Percentiles rank a stretch among this genome's conserved stretches.
phyloP scores from a whole-genome alignment of 805 yeast genomes.

The Candida insectorum region DNA sequence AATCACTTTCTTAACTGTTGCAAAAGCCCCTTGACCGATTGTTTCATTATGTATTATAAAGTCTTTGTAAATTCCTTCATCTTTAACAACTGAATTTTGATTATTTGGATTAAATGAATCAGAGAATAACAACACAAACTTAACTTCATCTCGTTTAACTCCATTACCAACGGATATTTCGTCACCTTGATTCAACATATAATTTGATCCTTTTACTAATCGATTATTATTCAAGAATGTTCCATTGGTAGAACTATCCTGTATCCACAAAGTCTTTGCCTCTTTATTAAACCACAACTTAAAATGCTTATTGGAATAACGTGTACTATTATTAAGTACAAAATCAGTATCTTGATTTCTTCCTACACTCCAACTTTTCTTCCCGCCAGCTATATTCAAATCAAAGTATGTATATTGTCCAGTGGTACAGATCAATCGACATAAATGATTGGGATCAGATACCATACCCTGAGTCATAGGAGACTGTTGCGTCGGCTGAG shows the following conservation, averaged over 20 bases:
- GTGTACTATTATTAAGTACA: constrained; percentile 52
- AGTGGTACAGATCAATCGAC: constrained; percentile 58
- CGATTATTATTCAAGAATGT: constrained; percentile 77
- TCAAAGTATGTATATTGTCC: constrained; percentile 52
- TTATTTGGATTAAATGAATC: constrained; percentile 33
- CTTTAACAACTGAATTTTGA: constrained; percentile 24
- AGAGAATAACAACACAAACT: constrained; percentile 51
- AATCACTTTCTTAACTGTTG: constrained; percentile 87
- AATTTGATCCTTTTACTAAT: constrained; percentile 72
- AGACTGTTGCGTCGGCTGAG: constrained; percentile 39
- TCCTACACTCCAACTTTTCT: constrained; percentile 67
- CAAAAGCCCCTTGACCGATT: constrained; percentile 98
- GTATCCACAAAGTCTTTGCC: constrained; percentile 55
- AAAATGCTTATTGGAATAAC: constrained; percentile 73
- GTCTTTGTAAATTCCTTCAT: constrained; percentile 61
- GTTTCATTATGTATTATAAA: constrained; percentile 80
- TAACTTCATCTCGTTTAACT: constrained; percentile 62
- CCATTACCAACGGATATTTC: constrained; percentile 90
- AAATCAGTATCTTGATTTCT: constrained; percentile 67
- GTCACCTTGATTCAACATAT: constrained; percentile 86
- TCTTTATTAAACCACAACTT: constrained; percentile 63
- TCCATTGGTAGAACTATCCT: constrained; percentile 88
- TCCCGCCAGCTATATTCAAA: constrained; percentile 27
- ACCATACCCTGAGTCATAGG: constrained; percentile 25
- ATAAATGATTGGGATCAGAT: constrained; percentile 34